Evolutionary conservation across 495 filamentous ascomycete species (phyloP), one percentile per base, ranked within the genome.

Genomic region (Patellaria atrata): DNA sequence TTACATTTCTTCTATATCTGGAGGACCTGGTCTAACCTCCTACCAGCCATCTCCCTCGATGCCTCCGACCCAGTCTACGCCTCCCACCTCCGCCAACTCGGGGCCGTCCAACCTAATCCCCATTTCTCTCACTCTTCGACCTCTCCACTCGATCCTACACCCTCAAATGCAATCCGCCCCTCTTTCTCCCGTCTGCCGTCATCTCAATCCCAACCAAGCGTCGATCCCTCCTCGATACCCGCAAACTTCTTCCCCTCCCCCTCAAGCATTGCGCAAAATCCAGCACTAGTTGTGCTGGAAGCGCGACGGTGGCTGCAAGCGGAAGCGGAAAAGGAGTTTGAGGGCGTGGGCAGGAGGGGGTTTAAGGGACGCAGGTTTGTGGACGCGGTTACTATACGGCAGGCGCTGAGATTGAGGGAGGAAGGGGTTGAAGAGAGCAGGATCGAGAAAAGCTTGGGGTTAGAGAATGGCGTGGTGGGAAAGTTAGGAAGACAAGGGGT

Each of bases 41-140:
- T 37, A 26, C 17, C 40, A 77, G 73, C 70, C n/a, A 71, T 79
- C 38, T 67, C 76, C 48, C 59, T 73, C 39, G 77, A 79, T 45
- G 69, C 67, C 40, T 64, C 62, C n/a, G 73, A 78, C 44, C 73
- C 74, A 2, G 56, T 68, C 52, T 77, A 73, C 54, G 70, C 68
- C 31, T 63, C 62, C 43, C 71, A 70, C 32, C 67, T 79, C 37
- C 68, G 67, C 47, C 54, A 56, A 25, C 62, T 82, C 43, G 77
- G 77, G 36, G 66, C 77, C 36, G 76, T 80, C 13, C 62, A 65
- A 32, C 73, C 76, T 12, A 59, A 59, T 36, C 72, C 73, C 7
- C 71, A 67, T 20, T 51, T 64, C 44, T 74, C 75, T 6, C 56
- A 62, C 43, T 62, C 67, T 21, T 73, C 68, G 37, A 65, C 61